Conservation (phyloP, 768 basidiomycete genomes). For the Mycena olivaceomarginata region DNA sequence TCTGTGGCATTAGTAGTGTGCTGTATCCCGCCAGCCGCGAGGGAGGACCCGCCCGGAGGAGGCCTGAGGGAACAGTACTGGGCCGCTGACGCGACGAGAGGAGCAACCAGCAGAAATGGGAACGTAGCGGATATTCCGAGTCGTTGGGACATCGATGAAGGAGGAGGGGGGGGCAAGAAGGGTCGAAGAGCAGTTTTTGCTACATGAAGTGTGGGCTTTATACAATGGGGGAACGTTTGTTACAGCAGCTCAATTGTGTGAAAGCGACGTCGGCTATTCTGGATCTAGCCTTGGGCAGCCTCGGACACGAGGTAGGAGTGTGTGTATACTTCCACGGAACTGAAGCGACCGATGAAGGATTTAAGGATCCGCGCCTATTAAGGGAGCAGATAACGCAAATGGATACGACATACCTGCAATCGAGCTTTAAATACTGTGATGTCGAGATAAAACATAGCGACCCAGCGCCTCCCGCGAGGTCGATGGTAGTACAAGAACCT, state of each 20-base stretch:
- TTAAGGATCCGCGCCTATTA: not conserved
- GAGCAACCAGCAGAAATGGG: not conserved
- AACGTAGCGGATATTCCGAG: not conserved
- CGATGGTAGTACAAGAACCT: not conserved
- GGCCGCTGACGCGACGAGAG: slow-evolving; percentile 17
- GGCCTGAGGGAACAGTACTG: slow-evolving; percentile 32
- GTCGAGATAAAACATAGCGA: not conserved
- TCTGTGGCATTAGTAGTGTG: slow-evolving; percentile 12
- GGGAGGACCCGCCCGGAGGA: slow-evolving; percentile 1
- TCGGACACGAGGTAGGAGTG: slow-evolving; percentile 17
- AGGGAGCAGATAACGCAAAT: not conserved
- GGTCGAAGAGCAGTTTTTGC: not conserved
- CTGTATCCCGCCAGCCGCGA: slow-evolving; percentile 14
- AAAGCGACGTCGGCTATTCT: slow-evolving; percentile 16
- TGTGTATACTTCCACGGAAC: not conserved
- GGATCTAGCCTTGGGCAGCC: not conserved
- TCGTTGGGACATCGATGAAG: slow-evolving; percentile 18
- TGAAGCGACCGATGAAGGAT: not conserved
- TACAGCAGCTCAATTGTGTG: slow-evolving; percentile 1
- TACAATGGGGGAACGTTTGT: slow-evolving; percentile 35
- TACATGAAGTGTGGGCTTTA: slow-evolving; percentile 10
- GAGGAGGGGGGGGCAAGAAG: too few relatives aligned
- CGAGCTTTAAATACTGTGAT: not conserved
- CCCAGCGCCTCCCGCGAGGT: not conserved
- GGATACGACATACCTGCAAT: not conserved